These are phyloP conservation scores for Collariella sp. DNA, from an alignment of 495 filamentous ascomycete species.

Conservation along the genomic window DNA sequence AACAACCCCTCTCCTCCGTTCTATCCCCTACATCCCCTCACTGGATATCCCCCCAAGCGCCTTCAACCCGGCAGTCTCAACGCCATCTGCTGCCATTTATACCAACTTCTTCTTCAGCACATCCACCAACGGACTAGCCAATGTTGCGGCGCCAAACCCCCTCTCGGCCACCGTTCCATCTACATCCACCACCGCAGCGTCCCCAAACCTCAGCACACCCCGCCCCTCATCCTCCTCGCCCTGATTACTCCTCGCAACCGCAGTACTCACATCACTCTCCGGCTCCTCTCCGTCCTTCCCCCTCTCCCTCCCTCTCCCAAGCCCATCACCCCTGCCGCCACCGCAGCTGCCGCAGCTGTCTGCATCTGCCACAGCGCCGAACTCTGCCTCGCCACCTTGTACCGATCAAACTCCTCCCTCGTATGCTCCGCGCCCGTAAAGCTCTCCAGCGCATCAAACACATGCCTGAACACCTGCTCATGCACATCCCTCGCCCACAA, in stretches of 20 bases:
- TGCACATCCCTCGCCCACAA: constrained; percentile 88
- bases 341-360: neutral
- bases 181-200: neutral
- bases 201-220: neutral
- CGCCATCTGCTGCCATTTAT: neutral
- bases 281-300: constrained; percentile 16
- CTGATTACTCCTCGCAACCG: constrained; percentile 13
- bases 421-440: constrained; percentile 47
- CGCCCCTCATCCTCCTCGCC: constrained; percentile 6
- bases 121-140: too few species aligned
- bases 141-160: too few species aligned
- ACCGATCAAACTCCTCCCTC: constrained; percentile 44
- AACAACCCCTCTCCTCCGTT: too few species aligned
- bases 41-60: too few species aligned
- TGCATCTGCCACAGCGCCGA: neutral
- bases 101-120: too few species aligned
- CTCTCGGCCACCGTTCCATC: neutral
- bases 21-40: too few species aligned
- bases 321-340: neutral
- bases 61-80: neutral
- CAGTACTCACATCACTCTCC: constrained; percentile 32
- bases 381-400: constrained; percentile 29
- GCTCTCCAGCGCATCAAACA: constrained; percentile 74
- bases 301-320: neutral
- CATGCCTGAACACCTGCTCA: constrained; percentile 76